Evolutionary conservation across 371 early-diverging fungal species (phyloP).

Genomic region (Entomophthora muscae): DNA sequence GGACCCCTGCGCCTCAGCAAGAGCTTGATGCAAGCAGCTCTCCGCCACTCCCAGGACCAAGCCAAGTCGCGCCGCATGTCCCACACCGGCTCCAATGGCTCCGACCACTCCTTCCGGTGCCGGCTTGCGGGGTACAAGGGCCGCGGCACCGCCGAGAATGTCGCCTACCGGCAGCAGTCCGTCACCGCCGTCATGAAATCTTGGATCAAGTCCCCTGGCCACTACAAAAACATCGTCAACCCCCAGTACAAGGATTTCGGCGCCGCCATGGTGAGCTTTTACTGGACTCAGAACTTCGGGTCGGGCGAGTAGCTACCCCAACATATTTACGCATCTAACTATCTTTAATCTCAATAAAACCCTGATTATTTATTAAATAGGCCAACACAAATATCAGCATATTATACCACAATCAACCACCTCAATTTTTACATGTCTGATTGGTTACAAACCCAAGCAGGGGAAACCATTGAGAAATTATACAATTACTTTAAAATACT

Average conservation of each 20-base stretch:
- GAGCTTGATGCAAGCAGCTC: constrained; percentile 10
- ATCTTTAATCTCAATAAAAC: too few species aligned
- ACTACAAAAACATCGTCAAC: constrained; percentile 10
- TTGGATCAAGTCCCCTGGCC: constrained; percentile 13
- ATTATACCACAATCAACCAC: too few species aligned
- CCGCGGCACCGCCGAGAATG: constrained; percentile 20
- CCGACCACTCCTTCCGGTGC: constrained; percentile 10
- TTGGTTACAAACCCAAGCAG: too few species aligned
- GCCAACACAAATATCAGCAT: too few species aligned
- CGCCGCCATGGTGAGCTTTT: neutral
- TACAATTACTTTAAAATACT: too few species aligned
- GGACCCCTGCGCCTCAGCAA: neutral
- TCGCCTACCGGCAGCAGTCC: constrained; percentile 16
- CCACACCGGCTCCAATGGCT: constrained; percentile 13
- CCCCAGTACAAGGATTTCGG: neutral
- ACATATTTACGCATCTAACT: too few species aligned
- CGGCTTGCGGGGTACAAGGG: constrained; percentile 10
- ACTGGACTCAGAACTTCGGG: constrained; percentile 1
- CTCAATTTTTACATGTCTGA: too few species aligned
- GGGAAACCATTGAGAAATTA: too few species aligned
- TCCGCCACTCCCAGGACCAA: constrained; percentile 17
- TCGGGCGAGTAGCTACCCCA: too few species aligned
- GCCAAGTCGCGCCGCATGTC: constrained; percentile 14
- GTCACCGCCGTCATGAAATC: constrained; percentile 15
- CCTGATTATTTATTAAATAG: too few species aligned